These are phyloP conservation scores for Eucalyptus tenuipes DNA, from an alignment of 345 rosid genomes.

Conservation along the genomic window DNA sequence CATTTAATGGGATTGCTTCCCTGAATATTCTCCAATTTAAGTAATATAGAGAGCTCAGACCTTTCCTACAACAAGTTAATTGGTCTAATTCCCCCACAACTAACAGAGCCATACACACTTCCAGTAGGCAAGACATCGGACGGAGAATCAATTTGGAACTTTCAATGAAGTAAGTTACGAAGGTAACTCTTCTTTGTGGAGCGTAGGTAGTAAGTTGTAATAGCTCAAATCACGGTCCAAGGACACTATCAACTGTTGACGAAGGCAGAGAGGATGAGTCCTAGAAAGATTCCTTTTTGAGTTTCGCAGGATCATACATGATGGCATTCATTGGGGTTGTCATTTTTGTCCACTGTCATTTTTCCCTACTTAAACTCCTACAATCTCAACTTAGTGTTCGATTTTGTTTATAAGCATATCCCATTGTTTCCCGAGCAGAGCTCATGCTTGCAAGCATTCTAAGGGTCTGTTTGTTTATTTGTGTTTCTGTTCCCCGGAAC, in stretches of 20 bases:
- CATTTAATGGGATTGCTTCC: constrained; percentile 4
- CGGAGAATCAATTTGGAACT: background rate
- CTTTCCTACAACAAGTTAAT: constrained; percentile 9
- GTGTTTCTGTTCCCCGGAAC: too few relatives aligned
- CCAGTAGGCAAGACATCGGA: background rate
- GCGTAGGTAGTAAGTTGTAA: background rate
- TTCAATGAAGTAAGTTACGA: background rate
- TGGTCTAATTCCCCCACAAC: constrained; percentile 1
- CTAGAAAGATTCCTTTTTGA: background rate
- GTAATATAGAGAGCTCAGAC: constrained; percentile 7
- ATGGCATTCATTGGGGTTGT: too few relatives aligned
- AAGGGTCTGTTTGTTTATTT: too few relatives aligned
- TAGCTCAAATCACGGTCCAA: too few relatives aligned
- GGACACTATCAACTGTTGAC: too few relatives aligned
- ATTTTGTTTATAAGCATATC: too few relatives aligned
- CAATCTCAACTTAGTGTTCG: too few relatives aligned
- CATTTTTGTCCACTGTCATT: background rate
- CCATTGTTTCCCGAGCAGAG: background rate
- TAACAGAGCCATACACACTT: background rate
- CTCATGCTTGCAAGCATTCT: too few relatives aligned
- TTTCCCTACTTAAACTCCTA: too few relatives aligned
- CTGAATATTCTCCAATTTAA: background rate
- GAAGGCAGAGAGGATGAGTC: background rate
- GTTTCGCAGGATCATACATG: too few relatives aligned
- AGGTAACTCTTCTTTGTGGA: background rate